These are phyloP conservation scores for Escovopsis sp. DNA, from an alignment of 2,329 filamentous ascomycete species.

Conservation along the genomic window DNA sequence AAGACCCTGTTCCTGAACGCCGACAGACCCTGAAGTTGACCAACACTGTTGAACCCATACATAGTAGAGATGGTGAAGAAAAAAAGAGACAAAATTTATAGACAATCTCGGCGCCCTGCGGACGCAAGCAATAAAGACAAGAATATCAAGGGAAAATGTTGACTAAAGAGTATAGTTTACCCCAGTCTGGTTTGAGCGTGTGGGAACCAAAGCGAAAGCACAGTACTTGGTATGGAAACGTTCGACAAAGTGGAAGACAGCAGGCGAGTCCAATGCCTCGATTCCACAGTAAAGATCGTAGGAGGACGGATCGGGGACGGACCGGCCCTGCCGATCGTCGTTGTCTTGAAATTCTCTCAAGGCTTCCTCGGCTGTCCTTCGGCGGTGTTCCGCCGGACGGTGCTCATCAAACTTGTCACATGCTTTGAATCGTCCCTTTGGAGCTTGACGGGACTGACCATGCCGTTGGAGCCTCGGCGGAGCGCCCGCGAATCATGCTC, in stretches of 20 bases:
- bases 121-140: no score
- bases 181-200: no score
- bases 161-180: no score
- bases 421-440: constrained; percentile 41
- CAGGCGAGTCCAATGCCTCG: constrained; percentile 4
- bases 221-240: no score
- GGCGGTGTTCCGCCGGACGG: constrained; percentile 29
- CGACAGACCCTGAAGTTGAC: no score
- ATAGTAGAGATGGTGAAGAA: background rate
- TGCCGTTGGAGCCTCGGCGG: constrained; percentile 28
- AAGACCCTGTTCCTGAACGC: no score
- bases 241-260: constrained; percentile 1
- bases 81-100: background rate
- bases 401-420: constrained; percentile 39
- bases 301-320: no score
- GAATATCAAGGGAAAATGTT: no score
- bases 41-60: no score
- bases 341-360: background rate
- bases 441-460: constrained; percentile 31
- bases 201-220: no score
- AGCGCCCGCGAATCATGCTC: constrained; percentile 34
- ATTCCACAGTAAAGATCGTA: constrained; percentile 1
- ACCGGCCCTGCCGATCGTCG: no score
- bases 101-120: background rate
- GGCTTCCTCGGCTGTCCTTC: constrained; percentile 16